A percentile compares a stretch with the other conserved stretches of the same genome.
phyloP scores from a whole-genome alignment of 805 yeast genomes.

The Saturnispora ahearnii region DNA sequence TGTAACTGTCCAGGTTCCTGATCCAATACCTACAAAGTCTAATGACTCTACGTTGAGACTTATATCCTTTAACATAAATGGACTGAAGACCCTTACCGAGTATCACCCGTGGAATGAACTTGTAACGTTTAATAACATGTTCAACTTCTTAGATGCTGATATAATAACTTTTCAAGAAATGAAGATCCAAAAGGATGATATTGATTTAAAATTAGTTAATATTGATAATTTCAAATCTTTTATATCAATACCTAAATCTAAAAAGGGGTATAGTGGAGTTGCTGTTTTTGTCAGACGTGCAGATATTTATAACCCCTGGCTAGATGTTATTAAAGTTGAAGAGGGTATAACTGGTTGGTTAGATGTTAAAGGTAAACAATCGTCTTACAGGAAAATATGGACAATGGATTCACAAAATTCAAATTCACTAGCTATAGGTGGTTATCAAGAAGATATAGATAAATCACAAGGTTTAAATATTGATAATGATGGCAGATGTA shows the following conservation, averaged over 20 bases:
- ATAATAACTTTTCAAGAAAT: conserved; percentile 82
- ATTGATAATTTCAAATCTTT: conserved; percentile 57
- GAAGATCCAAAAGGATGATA: conserved; percentile 48
- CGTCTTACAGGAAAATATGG: conserved; percentile 22
- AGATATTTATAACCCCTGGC: conserved; percentile 17
- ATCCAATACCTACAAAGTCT: background rate
- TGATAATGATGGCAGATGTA: conserved; percentile 81
- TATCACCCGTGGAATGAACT: conserved; percentile 75
- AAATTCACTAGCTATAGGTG: conserved; percentile 47
- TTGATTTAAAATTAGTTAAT: conserved; percentile 27
- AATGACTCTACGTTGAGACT: conserved; percentile 14
- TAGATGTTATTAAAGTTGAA: conserved; percentile 66
- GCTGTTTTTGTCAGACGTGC: conserved; percentile 66
- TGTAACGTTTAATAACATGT: conserved; percentile 35
- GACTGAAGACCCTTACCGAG: conserved; percentile 67
- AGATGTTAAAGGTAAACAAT: conserved; percentile 12
- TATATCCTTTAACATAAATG: conserved; percentile 73
- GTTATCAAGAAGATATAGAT: conserved; percentile 43
- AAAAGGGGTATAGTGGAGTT: conserved; percentile 89
- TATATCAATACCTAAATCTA: conserved; percentile 55
- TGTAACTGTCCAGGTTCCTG: background rate
- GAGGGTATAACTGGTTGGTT: conserved; percentile 82
- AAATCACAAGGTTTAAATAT: conserved; percentile 30
- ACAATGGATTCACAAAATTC: background rate
- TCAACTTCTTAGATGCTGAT: conserved; percentile 55